phyloP scores from a whole-genome alignment of 1,284 basidiomycete genomes.

The Moesziomyces sp. region DNA sequence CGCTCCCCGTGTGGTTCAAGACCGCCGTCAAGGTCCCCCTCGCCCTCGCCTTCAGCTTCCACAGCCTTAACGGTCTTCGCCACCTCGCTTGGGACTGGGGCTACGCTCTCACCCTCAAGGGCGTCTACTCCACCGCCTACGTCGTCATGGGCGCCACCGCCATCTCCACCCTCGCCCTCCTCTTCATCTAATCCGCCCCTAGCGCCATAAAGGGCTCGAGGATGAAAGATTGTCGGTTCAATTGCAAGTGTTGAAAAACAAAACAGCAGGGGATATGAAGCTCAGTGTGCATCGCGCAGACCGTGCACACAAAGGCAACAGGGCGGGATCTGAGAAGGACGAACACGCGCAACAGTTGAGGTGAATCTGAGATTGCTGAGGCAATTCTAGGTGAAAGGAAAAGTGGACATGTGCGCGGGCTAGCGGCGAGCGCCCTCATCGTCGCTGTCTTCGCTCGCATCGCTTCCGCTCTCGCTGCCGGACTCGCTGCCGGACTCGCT shows the following conservation, averaged over 20 bases:
- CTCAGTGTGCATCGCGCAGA: no score
- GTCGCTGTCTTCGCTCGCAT: constrained; percentile 18
- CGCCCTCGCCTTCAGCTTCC: constrained; percentile 72
- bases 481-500: constrained; percentile 20
- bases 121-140: constrained; percentile 60
- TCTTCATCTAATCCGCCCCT: no score
- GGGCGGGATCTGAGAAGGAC: no score
- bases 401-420: neutral
- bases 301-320: no score
- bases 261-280: no score
- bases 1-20: constrained; percentile 69
- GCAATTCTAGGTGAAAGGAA: neutral
- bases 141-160: constrained; percentile 56
- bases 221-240: no score
- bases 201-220: no score
- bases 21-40: constrained; percentile 54
- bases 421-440: constrained; percentile 2
- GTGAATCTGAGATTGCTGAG: neutral
- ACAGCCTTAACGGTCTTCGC: constrained; percentile 87
- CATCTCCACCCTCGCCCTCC: constrained; percentile 49
- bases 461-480: constrained; percentile 47
- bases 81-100: constrained; percentile 92
- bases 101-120: constrained; percentile 70
- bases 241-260: no score
- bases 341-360: no score